Conservation (phyloP, 371 early-diverging fungal genomes). For the Mucor piriformis region DNA sequence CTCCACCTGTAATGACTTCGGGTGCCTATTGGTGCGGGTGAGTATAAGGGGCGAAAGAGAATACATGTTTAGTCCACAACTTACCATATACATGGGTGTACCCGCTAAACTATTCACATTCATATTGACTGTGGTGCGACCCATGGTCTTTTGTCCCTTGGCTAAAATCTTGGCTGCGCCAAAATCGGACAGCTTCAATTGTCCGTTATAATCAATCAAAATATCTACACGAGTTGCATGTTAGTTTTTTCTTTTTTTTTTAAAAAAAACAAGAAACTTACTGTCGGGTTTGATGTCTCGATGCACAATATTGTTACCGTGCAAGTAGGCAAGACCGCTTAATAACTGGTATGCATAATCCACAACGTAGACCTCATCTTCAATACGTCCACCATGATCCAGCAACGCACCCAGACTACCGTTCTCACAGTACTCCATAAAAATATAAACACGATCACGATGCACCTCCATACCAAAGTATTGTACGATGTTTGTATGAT, state of each 20-base stretch:
- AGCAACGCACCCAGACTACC: constrained; percentile 81
- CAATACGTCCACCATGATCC: constrained; percentile 79
- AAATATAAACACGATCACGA: constrained; percentile 87
- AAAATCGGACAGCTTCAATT: constrained; percentile 88
- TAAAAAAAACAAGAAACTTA: constrained; percentile 37
- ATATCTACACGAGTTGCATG: constrained; percentile 57
- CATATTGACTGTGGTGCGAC: constrained; percentile 61
- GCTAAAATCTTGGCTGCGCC: constrained; percentile 88
- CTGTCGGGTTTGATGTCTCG: constrained; percentile 91
- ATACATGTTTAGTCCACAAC: not conserved
- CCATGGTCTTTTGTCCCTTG: constrained; percentile 77
- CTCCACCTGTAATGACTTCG: constrained; percentile 89
- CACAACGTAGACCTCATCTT: constrained; percentile 73
- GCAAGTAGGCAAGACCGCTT: constrained; percentile 90
- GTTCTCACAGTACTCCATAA: constrained; percentile 93
- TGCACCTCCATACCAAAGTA: constrained; percentile 93
- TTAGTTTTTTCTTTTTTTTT: not conserved
- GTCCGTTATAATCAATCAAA: constrained; percentile 77
- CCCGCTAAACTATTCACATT: constrained; percentile 79
- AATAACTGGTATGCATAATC: constrained; percentile 86
- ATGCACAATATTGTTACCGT: constrained; percentile 86
- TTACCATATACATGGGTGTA: constrained; percentile 96
- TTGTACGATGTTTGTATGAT: constrained; percentile 89
- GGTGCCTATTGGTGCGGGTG: constrained; percentile 69
- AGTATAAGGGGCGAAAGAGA: not conserved